Evolutionary conservation across 805 yeast genomes (phyloP).

Genomic region (Candida xiaguanensis): DNA sequence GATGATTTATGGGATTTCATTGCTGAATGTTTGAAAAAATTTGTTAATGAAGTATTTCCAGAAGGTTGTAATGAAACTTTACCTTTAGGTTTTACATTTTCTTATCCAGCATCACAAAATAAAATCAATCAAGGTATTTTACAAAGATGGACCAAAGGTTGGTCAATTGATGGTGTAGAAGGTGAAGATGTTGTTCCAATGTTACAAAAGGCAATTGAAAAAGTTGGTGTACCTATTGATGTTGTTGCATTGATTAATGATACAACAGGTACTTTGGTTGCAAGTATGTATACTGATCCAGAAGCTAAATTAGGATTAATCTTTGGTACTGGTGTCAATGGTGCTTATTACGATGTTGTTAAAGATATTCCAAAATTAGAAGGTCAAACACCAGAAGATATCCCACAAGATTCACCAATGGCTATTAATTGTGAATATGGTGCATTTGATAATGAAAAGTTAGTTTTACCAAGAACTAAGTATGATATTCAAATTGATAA

Average conservation of each 20-base stretch:
- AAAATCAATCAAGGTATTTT: slow-evolving; percentile 82
- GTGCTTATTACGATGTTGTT: slow-evolving; percentile 85
- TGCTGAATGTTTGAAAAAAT: slow-evolving; percentile 73
- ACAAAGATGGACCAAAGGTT: slow-evolving; percentile 98
- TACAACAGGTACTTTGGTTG: slow-evolving; percentile 95
- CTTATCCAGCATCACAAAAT: slow-evolving; percentile 82
- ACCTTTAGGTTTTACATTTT: slow-evolving; percentile 92
- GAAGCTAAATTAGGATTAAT: slow-evolving; percentile 91
- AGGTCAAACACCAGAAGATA: slow-evolving; percentile 64
- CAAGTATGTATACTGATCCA: slow-evolving; percentile 88
- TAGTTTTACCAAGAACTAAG: slow-evolving; percentile 81
- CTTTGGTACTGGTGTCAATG: slow-evolving; percentile 97
- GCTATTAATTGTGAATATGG: slow-evolving; percentile 99
- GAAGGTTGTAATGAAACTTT: slow-evolving; percentile 56
- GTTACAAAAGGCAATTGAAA: slow-evolving; percentile 72
- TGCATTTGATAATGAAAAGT: slow-evolving; percentile 90
- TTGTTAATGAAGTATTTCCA: slow-evolving; percentile 65
- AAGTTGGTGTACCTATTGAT: slow-evolving; percentile 66
- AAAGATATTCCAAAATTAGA: slow-evolving; percentile 75
- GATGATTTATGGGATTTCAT: slow-evolving; percentile 83
- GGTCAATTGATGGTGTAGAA: slow-evolving; percentile 89
- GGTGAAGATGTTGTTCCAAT: slow-evolving; percentile 92
- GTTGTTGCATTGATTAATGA: slow-evolving; percentile 94
- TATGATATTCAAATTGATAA: slow-evolving; percentile 78
- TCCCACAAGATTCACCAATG: slow-evolving; percentile 66